Conservation (phyloP, 768 basidiomycete species). For the Naganishia kalamii region DNA sequence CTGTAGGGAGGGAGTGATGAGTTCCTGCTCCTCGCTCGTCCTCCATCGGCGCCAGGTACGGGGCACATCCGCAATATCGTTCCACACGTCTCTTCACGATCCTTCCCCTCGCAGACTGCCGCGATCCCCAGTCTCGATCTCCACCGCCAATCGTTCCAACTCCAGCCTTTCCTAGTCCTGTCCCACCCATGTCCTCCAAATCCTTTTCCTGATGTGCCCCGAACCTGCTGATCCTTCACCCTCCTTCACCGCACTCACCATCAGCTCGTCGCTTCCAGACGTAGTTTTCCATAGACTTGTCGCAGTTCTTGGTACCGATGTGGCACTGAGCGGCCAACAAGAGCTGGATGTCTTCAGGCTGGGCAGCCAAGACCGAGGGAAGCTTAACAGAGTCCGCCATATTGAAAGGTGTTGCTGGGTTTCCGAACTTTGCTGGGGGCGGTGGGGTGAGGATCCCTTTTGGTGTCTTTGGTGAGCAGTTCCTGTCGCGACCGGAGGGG, state of each 20-base stretch:
- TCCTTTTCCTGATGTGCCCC: background rate
- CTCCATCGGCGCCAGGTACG: background rate
- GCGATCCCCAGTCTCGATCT: too few relatives aligned
- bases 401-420: conserved; percentile 18
- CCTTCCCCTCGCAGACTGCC: too few relatives aligned
- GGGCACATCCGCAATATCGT: too few relatives aligned
- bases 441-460: conserved; percentile 12
- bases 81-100: too few relatives aligned
- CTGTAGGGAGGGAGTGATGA: conserved; percentile 48
- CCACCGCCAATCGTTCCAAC: background rate
- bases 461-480: conserved; percentile 6
- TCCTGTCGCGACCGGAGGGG: conserved; percentile 8
- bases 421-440: background rate
- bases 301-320: conserved; percentile 98
- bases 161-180: background rate
- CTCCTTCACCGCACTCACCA: conserved; percentile 55
- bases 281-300: conserved; percentile 97
- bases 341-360: conserved; percentile 95
- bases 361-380: conserved; percentile 83
- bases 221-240: background rate
- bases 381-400: conserved; percentile 57
- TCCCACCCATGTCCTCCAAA: background rate
- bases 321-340: conserved; percentile 92
- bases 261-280: conserved; percentile 95
- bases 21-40: background rate